These are phyloP conservation scores for Yarrowia bubula DNA, from an alignment of 805 yeast genomes.

Conservation along the genomic window DNA sequence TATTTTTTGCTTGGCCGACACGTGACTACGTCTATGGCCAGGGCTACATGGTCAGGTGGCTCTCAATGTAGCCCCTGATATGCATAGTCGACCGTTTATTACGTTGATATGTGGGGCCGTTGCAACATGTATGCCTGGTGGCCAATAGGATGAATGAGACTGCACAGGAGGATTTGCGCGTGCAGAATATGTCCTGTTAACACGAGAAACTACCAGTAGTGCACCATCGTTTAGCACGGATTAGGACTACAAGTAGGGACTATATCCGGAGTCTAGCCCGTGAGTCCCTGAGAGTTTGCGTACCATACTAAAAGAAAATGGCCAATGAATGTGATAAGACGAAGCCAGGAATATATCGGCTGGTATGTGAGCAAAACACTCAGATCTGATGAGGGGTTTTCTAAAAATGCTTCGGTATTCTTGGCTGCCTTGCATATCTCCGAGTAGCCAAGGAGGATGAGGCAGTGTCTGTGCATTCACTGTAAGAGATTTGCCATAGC, in stretches of 20 bases:
- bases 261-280: neutral
- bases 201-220: neutral
- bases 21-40: neutral
- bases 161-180: neutral
- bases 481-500: too few relatives aligned
- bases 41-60: neutral
- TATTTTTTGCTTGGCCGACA: neutral
- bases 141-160: neutral
- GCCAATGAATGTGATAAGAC: too few relatives aligned
- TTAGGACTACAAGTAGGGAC: neutral
- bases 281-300: neutral
- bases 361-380: too few relatives aligned
- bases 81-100: constrained; percentile 13
- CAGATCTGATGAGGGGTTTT: too few relatives aligned
- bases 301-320: neutral
- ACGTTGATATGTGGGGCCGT: constrained; percentile 17
- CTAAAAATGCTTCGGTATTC: too few relatives aligned
- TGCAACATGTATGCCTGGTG: neutral
- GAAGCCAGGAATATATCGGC: too few relatives aligned
- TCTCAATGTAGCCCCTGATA: constrained; percentile 5
- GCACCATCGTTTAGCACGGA: neutral
- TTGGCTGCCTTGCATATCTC: too few relatives aligned
- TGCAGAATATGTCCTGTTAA: neutral
- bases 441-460: too few relatives aligned
- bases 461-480: too few relatives aligned